Evolutionary conservation across 306 rosid genomes (phyloP).

Genomic region (Gastrolobium bilobum): DNA sequence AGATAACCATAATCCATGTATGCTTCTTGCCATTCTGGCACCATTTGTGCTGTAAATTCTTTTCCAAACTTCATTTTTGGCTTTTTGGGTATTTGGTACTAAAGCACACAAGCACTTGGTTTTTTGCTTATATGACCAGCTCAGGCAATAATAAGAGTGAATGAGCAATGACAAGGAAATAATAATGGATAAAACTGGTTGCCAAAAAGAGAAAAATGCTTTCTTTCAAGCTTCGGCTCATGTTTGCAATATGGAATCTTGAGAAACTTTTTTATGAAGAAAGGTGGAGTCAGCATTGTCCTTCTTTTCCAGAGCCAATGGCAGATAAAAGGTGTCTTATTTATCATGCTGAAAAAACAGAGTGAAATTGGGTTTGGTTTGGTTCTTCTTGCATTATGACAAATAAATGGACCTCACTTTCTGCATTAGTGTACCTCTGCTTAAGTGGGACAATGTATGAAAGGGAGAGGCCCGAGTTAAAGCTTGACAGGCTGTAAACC

Average conservation of each 20-base stretch:
- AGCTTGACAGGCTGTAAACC: too few relatives aligned
- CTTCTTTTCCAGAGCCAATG: background rate
- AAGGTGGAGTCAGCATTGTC: background rate
- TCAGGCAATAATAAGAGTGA: background rate
- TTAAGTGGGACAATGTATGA: too few relatives aligned
- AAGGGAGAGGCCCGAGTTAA: too few relatives aligned
- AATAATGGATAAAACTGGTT: slow-evolving; percentile 10
- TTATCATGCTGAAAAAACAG: too few relatives aligned
- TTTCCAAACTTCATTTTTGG: slow-evolving; percentile 76
- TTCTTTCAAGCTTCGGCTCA: background rate
- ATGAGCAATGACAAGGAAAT: too few relatives aligned
- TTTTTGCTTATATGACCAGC: too few relatives aligned
- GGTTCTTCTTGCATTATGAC: too few relatives aligned
- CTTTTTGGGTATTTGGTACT: background rate
- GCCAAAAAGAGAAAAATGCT: background rate
- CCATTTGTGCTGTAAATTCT: slow-evolving; percentile 71
- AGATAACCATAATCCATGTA: slow-evolving; percentile 70
- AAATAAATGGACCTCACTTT: too few relatives aligned
- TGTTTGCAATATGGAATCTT: background rate
- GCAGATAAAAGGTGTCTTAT: background rate
- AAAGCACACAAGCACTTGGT: background rate
- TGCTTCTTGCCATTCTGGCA: slow-evolving; percentile 84
- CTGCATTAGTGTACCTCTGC: too few relatives aligned
- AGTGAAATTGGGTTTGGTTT: too few relatives aligned
- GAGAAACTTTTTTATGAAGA: background rate